phyloP scores from a whole-genome alignment of 768 basidiomycete species.

The Termitomyces sp. region DNA sequence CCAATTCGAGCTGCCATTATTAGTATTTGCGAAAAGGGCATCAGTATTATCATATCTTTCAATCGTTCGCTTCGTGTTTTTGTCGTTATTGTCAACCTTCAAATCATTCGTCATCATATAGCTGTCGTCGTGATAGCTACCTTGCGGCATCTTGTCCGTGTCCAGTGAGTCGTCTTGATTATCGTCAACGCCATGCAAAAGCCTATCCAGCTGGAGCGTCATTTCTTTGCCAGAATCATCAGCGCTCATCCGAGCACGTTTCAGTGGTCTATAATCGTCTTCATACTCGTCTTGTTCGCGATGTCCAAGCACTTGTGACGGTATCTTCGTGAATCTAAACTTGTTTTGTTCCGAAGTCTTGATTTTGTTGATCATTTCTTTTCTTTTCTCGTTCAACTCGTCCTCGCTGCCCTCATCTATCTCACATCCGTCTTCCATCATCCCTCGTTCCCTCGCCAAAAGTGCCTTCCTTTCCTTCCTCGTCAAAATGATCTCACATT shows the following conservation, averaged over 20 bases:
- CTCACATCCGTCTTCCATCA: conserved; percentile 6
- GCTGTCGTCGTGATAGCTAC: neutral
- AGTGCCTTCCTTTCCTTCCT: conserved; percentile 30
- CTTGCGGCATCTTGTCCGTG: neutral
- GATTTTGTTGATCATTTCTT: neutral
- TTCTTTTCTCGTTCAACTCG: neutral
- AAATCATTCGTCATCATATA: neutral
- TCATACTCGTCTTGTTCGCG: neutral
- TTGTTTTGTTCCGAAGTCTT: neutral
- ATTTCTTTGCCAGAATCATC: conserved; percentile 20
- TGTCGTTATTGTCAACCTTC: neutral
- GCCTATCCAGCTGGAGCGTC: conserved; percentile 3
- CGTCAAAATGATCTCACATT: conserved; percentile 33
- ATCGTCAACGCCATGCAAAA: conserved; percentile 1
- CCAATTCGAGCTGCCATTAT: neutral
- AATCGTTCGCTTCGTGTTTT: neutral
- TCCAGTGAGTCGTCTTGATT: neutral
- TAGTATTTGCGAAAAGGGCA: neutral
- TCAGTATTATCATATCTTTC: neutral
- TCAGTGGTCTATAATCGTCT: conserved; percentile 2
- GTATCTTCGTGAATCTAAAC: neutral
- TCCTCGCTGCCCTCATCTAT: neutral
- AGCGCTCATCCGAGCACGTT: conserved; percentile 15
- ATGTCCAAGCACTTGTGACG: neutral
- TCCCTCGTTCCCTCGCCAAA: neutral